A percentile compares a stretch with the other conserved stretches of the same genome.
These are phyloP conservation scores for Aspergillus luchuensis DNA, from an alignment of 2,329 filamentous ascomycete genomes.

Conservation along the genomic window DNA sequence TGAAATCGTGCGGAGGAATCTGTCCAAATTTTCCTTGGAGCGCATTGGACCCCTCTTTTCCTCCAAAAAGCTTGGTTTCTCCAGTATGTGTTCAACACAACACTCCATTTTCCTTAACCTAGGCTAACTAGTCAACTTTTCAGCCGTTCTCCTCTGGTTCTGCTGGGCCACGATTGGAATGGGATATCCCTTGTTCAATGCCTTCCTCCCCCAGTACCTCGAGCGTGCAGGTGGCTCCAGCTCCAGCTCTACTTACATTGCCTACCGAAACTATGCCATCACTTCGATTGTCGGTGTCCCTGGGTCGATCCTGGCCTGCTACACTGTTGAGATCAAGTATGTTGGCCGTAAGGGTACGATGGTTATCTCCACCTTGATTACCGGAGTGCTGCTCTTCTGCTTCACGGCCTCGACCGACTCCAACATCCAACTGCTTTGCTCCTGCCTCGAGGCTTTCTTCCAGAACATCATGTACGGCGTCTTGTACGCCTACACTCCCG, in stretches of 20 bases:
- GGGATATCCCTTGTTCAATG: constrained; percentile 86
- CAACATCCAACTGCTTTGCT: constrained; percentile 54
- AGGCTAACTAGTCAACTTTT: constrained; percentile 16
- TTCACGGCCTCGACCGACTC: constrained; percentile 55
- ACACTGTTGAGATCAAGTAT: constrained; percentile 70
- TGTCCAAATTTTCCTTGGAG: constrained; percentile 67
- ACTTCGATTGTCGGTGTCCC: constrained; percentile 76
- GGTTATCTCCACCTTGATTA: constrained; percentile 54
- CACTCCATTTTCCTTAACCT: constrained; percentile 51
- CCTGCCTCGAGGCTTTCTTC: constrained; percentile 59
- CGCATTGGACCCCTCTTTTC: constrained; percentile 66
- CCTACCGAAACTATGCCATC: constrained; percentile 81
- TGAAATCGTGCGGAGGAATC: constrained; percentile 60
- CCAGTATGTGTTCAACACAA: constrained; percentile 50
- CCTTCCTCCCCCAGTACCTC: constrained; percentile 86
- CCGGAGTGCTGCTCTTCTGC: constrained; percentile 56
- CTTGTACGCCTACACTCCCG: constrained; percentile 61
- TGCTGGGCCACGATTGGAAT: constrained; percentile 82
- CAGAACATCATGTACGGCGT: constrained; percentile 61
- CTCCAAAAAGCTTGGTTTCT: constrained; percentile 50
- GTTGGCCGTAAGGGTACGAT: constrained; percentile 61
- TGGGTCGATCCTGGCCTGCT: constrained; percentile 73
- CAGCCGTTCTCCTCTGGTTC: constrained; percentile 65
- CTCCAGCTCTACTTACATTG: constrained; percentile 41
- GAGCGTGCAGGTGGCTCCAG: constrained; percentile 55